Evolutionary conservation across 768 basidiomycete genomes (phyloP).

Genomic region (Leccinum barrowsii): DNA sequence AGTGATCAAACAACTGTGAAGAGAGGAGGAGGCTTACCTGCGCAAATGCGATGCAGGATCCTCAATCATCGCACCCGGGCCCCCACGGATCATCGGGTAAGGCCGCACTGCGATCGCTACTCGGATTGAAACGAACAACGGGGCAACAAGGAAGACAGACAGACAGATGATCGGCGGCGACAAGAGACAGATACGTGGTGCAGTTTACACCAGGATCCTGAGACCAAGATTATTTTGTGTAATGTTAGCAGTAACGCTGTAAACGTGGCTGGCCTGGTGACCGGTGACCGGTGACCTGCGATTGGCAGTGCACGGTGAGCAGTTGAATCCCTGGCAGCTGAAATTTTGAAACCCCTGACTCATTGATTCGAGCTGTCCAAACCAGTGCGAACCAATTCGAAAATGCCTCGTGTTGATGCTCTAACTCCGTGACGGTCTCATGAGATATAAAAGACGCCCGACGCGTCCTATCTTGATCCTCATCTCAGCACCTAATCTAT

Average conservation of each 20-base stretch:
- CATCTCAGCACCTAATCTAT: not conserved
- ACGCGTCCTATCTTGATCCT: constrained; percentile 6
- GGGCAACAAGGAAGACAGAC: not conserved
- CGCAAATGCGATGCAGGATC: not conserved
- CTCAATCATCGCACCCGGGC: not conserved
- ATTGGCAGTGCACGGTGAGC: not conserved
- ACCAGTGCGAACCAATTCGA: constrained; percentile 1
- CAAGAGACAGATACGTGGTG: not conserved
- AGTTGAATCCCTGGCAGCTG: not conserved
- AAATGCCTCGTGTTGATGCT: not conserved
- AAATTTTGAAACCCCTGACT: not conserved
- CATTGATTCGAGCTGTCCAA: not conserved
- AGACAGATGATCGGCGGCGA: not conserved
- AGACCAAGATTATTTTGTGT: not conserved
- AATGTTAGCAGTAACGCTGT: not conserved
- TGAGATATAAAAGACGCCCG: constrained; percentile 16
- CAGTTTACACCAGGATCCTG: not conserved
- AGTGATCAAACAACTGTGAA: not conserved
- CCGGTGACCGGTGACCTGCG: not conserved
- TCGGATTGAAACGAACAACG: not conserved
- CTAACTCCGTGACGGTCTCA: not conserved
- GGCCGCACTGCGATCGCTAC: not conserved
- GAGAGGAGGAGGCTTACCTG: not conserved
- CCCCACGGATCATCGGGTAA: not conserved
- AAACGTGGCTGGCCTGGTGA: not conserved